Base-by-base conservation (phyloP, 73 alveolate species). In the Paramecium primaurelia region DNA sequence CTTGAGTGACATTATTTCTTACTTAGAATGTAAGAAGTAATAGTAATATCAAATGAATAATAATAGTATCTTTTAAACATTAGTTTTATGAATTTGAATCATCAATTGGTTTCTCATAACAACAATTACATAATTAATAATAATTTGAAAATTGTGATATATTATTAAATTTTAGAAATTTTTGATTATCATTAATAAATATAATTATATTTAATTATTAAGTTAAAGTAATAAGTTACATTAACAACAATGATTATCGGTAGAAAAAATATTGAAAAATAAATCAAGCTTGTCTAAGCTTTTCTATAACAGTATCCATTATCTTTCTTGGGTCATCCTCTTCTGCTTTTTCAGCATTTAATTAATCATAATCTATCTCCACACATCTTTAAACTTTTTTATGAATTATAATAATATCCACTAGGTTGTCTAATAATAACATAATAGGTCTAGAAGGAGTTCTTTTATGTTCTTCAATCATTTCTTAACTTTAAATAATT, bases 341-440 rank as follows among this genome's bases (percentile, higher is more conserved):
- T 11, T 77, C 90, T 10, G 73, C 71, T n/a, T 77, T 77, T 10
- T 77, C 90, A 42, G 71, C 90, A 77, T 77, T 77, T 14, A 77
- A 42, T 77, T 77, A n/a, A 77, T 77, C 90, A 8, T 40, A 77
- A 77, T 77, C 90, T 14, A 77, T 77, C 16, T 77, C 90, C 6
- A 44, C 26, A 18, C 69, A 37, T 26, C 28, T 77, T 40, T 44
- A n/a, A 8, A 47, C 71, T 44, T 77, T 77, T 20, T 40, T 77
- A 30, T 47, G 69, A 16, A 44, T 40, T 1, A 42, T 25, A n/a
- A 77, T 77, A 3, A 77, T 77, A 44, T 77, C 90, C 2, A 47
- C 69, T 22, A 77, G 12, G 20, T 77, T 77, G 25, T 77, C 90
- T 26, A 77, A 44, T 26, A 77, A 25, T n/a, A 77, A 44, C 69